Percentiles rank a stretch among this genome's conserved stretches.
phyloP scores from a whole-genome alignment of 495 filamentous ascomycete genomes.

The Letharia lupina region DNA sequence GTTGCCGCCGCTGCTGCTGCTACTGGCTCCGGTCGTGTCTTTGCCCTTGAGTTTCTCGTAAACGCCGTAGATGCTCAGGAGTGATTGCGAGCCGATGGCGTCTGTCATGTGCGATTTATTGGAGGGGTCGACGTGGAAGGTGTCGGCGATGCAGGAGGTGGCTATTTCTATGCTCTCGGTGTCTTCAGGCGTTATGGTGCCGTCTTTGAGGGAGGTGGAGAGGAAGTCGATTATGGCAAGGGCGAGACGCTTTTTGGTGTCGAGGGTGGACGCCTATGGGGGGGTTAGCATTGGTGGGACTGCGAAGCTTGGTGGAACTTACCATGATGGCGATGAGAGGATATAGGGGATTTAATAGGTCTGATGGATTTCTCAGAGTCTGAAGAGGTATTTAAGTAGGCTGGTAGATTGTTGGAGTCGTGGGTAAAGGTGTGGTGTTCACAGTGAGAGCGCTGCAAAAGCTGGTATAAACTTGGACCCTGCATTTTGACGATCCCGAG shows the following conservation, averaged over 20 bases:
- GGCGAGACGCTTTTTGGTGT: slow-evolving; percentile 90
- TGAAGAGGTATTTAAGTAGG: background rate
- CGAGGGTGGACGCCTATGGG: slow-evolving; percentile 38
- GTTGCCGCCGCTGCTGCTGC: slow-evolving; percentile 26
- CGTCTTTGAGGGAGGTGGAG: slow-evolving; percentile 72
- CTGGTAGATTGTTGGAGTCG: background rate
- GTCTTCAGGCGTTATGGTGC: slow-evolving; percentile 78
- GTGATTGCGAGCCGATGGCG: slow-evolving; percentile 74
- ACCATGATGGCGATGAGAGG: slow-evolving; percentile 13
- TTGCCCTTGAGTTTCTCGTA: slow-evolving; percentile 90
- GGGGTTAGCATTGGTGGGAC: slow-evolving; percentile 2
- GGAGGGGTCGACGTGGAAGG: slow-evolving; percentile 83
- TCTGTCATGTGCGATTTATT: slow-evolving; percentile 63
- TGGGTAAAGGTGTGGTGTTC: background rate
- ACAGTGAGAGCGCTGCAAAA: background rate
- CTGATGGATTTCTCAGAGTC: background rate
- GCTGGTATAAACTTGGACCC: too few species aligned
- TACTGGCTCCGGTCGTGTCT: slow-evolving; percentile 25
- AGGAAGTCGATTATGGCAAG: slow-evolving; percentile 97
- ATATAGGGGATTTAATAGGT: background rate
- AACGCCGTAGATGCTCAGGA: slow-evolving; percentile 83
- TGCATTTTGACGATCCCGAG: too few species aligned
- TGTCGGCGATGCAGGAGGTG: slow-evolving; percentile 83
- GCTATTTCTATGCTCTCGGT: slow-evolving; percentile 87
- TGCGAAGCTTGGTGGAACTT: background rate